These are phyloP conservation scores for Kodamaea anthophila DNA, from an alignment of 1,139 yeast species.

Conservation along the genomic window DNA sequence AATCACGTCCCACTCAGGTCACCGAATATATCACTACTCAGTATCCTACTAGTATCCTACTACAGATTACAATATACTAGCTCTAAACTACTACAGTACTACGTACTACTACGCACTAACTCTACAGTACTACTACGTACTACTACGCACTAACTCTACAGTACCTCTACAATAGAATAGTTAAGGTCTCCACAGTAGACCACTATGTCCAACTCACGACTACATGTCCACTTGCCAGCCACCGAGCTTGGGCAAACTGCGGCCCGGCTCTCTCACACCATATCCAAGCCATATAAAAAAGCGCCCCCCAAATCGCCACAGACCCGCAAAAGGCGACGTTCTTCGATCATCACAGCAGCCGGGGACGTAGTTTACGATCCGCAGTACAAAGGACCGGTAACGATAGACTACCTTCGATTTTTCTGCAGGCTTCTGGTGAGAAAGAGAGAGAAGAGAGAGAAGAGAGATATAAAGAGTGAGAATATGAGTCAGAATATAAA, in stretches of 20 bases:
- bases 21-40: too few relatives aligned
- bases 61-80: too few relatives aligned
- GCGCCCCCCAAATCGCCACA: constrained; percentile 4
- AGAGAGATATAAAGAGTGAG: constrained; percentile 13
- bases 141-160: too few relatives aligned
- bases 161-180: too few relatives aligned
- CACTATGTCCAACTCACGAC: too few relatives aligned
- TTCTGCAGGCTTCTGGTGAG: constrained; percentile 29
- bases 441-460: constrained; percentile 12
- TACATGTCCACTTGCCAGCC: constrained; percentile 20
- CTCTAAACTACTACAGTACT: too few relatives aligned
- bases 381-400: constrained; percentile 34
- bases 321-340: constrained; percentile 18
- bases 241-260: constrained; percentile 21
- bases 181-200: too few relatives aligned
- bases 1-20: too few relatives aligned
- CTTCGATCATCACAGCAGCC: constrained; percentile 23
- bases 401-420: constrained; percentile 32
- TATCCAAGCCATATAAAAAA: constrained; percentile 8
- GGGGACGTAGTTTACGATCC: constrained; percentile 25
- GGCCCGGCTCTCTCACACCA: too few relatives aligned
- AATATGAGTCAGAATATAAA: constrained; percentile 4
- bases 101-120: too few relatives aligned
- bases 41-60: too few relatives aligned
- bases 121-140: too few relatives aligned